Percentiles rank a stretch among this genome's conserved stretches.
phyloP scores from a whole-genome alignment of 2,329 filamentous ascomycete genomes.

The Hymenoscyphus linearis region DNA sequence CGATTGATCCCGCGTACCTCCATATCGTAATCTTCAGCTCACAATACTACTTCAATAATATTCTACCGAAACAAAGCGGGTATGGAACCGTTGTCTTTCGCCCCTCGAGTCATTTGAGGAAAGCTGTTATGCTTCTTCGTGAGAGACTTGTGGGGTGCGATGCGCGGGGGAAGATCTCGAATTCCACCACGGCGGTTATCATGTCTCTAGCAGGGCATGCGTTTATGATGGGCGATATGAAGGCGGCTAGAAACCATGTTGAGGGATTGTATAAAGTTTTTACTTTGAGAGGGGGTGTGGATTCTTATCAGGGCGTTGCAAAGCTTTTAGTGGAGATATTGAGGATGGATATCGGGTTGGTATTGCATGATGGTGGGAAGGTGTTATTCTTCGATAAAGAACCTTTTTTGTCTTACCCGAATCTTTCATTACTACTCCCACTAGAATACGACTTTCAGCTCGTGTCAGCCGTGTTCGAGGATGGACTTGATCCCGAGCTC shows the following conservation, averaged over 20 bases:
- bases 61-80: constrained; percentile 18
- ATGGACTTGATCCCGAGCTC: background rate
- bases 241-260: constrained; percentile 30
- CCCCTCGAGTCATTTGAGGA: background rate
- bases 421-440: background rate
- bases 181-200: constrained; percentile 32
- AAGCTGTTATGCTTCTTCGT: background rate
- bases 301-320: background rate
- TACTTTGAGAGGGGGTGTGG: background rate
- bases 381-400: background rate
- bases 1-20: constrained; percentile 33
- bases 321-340: background rate
- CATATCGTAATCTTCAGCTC: constrained; percentile 35
- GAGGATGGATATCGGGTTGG: background rate
- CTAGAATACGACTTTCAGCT: background rate
- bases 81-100: constrained; percentile 20
- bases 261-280: background rate
- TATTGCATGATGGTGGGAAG: background rate
- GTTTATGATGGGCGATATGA: constrained; percentile 27
- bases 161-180: constrained; percentile 22
- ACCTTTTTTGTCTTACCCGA: background rate
- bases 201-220: constrained; percentile 32
- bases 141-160: background rate
- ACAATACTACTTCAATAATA: constrained; percentile 30
- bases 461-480: background rate